A percentile compares a stretch with the other conserved stretches of the same genome.
phyloP scores from a whole-genome alignment of 1,284 basidiomycete genomes.

The Ustilago nuda region DNA sequence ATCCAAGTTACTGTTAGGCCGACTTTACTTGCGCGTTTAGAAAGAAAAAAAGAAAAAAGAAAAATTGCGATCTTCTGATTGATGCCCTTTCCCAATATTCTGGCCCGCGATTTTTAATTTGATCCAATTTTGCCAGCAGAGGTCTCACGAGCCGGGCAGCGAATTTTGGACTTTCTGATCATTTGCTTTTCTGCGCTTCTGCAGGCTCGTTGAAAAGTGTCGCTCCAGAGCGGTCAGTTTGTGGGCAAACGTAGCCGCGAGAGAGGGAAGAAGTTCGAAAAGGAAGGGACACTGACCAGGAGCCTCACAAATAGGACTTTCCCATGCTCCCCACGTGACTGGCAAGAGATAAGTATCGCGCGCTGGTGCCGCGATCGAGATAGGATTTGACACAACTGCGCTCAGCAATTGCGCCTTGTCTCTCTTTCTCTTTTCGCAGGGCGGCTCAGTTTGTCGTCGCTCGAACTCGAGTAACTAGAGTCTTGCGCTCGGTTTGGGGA shows the following conservation, averaged over 20 bases:
- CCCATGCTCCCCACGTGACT: not conserved
- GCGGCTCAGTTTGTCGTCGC: not conserved
- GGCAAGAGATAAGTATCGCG: constrained; percentile 1
- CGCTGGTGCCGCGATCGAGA: constrained; percentile 14
- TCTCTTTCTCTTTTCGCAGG: not conserved
- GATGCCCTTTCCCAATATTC: not conserved
- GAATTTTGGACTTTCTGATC: constrained; percentile 14
- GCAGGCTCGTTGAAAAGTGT: not conserved
- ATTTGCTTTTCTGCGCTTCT: not conserved
- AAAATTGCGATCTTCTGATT: constrained; percentile 4
- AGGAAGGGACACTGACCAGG: constrained; percentile 7
- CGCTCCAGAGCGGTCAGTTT: constrained; percentile 8
- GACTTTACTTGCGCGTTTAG: not conserved
- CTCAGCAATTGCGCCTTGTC: not conserved
- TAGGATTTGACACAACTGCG: constrained; percentile 4
- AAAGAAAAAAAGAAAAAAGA: not conserved
- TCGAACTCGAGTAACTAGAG: not conserved
- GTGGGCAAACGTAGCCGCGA: not conserved
- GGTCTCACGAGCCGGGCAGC: constrained; percentile 12
- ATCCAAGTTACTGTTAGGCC: not conserved
- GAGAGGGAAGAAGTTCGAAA: not conserved
- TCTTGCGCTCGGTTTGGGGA: no score
- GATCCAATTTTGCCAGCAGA: not conserved
- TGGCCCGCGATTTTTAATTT: constrained; percentile 11
- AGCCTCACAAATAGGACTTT: constrained; percentile 1